Conservation (phyloP, 495 filamentous ascomycete genomes). For the Astrothelium macrocarpum region DNA sequence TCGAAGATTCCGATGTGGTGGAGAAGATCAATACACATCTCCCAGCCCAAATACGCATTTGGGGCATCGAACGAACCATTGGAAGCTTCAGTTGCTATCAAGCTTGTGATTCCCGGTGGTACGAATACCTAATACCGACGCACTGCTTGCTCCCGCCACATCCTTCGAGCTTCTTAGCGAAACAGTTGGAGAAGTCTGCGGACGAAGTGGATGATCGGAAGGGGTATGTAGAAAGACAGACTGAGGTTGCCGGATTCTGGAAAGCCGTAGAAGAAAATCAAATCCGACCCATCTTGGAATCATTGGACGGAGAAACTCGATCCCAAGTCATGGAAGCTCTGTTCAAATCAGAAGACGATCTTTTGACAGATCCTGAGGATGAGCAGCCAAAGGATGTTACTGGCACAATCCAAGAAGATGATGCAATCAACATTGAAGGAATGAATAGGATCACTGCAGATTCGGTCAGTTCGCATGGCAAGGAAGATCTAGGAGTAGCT, state of each 20-base stretch:
- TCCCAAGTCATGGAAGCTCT: constrained; percentile 34
- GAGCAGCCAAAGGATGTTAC: neutral
- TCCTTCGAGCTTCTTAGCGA: constrained; percentile 72
- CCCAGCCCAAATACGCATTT: constrained; percentile 80
- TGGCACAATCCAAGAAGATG: constrained; percentile 14
- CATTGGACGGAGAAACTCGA: constrained; percentile 37
- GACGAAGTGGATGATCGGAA: constrained; percentile 62
- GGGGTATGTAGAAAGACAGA: constrained; percentile 55
- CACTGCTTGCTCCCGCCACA: constrained; percentile 88
- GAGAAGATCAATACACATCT: constrained; percentile 82
- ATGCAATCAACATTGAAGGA: constrained; percentile 14
- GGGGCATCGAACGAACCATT: constrained; percentile 78
- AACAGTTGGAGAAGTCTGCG: constrained; percentile 61
- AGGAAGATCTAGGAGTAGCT: neutral
- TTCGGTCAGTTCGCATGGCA: neutral
- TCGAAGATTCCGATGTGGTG: constrained; percentile 80
- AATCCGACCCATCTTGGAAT: constrained; percentile 61
- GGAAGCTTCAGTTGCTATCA: constrained; percentile 86
- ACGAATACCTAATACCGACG: constrained; percentile 91
- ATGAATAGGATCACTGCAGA: neutral
- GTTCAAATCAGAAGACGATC: constrained; percentile 20
- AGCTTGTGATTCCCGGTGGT: constrained; percentile 83
- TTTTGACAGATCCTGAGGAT: neutral
- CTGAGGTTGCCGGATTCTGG: constrained; percentile 75
- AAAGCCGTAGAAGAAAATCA: constrained; percentile 62